Conservation (phyloP, 75 land plant species). For the Pinus albicaulis region DNA sequence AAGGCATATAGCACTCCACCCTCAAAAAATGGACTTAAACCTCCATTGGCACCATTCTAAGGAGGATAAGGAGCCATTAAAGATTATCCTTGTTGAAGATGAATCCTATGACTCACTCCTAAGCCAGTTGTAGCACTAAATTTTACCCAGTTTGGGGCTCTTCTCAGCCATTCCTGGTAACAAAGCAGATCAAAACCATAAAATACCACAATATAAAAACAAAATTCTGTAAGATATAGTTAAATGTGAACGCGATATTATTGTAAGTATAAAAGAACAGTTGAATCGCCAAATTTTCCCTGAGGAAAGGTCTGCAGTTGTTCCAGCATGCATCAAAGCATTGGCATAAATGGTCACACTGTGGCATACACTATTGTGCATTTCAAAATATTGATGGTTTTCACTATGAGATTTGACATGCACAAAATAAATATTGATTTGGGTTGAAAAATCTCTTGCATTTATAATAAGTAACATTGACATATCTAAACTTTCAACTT, state of each 20-base stretch:
- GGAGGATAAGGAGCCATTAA: conserved; percentile 58
- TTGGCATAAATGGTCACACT: conserved; percentile 56
- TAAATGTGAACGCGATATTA: neutral
- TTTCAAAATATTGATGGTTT: conserved; percentile 51
- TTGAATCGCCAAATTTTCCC: conserved; percentile 33
- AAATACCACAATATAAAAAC: neutral
- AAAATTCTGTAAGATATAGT: neutral
- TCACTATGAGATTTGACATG: conserved; percentile 46
- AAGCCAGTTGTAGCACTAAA: conserved; percentile 55
- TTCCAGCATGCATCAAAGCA: conserved; percentile 59
- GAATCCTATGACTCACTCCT: conserved; percentile 53
- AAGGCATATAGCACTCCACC: conserved; percentile 56
- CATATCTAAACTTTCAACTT: too few species aligned
- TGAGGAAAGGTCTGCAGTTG: conserved; percentile 51
- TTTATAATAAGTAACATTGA: too few species aligned
- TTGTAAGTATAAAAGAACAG: neutral
- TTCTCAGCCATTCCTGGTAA: conserved; percentile 47
- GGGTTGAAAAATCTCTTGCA: too few species aligned
- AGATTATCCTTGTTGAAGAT: conserved; percentile 50
- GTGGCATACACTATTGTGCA: conserved; percentile 54
- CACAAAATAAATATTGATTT: neutral
- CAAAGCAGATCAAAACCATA: neutral
- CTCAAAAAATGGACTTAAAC: conserved; percentile 51
- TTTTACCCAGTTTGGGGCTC: conserved; percentile 61
- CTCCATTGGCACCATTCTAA: conserved; percentile 47